Evolutionary conservation across 176 grass and related monocot species (phyloP), one percentile per base, ranked within the genome.

Genomic region (Aegilops sharonensis): DNA sequence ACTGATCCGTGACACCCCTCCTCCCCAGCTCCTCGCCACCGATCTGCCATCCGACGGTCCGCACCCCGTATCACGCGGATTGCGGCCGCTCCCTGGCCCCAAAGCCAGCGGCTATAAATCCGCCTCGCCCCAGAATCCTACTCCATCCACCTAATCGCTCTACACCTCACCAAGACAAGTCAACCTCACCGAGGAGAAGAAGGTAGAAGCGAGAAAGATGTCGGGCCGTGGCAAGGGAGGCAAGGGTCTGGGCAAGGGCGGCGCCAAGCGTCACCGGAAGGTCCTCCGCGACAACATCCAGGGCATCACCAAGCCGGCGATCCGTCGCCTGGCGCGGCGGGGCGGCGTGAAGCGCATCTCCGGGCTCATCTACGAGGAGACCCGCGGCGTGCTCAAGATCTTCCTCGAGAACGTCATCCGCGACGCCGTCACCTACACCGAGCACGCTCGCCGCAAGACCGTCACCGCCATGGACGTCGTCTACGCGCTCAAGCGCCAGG

Each of bases 401-500:
- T 57, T 57, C 54, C 54, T 57, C 17, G 54, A 57, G 54, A 57
- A 57, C 18, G 54, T 57, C 54, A 57, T 57, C 54, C 54, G 54
- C 18, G 54, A 57, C 54, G 54, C 54, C 17, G 54, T 57, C 54
- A 57, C 54, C 54, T 57, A 57, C 54, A 57, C 54, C 54, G 54
- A 57, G 54, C 54, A 57, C 18, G 54, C 54, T 95, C 93, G 93
- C 70, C 93, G 90, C 75, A 95, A 95, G 90, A 95, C 86, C 52
- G 90, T 95, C 80, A 95, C 93, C 56, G 88, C 90, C 85, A 89
- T 95, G 93, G 93, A 95, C 56, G 88, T 95, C 30, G 93, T 95
- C 43, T 95, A 95, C n/a, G 91, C 89, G 50, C 95, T 93, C 83
- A 98, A 98, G 87, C 91, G 91, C 83, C 95, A 98, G 89, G 93